Conservation (phyloP, 371 early-diverging fungal species). For the Lichtheimia hyalospora region DNA sequence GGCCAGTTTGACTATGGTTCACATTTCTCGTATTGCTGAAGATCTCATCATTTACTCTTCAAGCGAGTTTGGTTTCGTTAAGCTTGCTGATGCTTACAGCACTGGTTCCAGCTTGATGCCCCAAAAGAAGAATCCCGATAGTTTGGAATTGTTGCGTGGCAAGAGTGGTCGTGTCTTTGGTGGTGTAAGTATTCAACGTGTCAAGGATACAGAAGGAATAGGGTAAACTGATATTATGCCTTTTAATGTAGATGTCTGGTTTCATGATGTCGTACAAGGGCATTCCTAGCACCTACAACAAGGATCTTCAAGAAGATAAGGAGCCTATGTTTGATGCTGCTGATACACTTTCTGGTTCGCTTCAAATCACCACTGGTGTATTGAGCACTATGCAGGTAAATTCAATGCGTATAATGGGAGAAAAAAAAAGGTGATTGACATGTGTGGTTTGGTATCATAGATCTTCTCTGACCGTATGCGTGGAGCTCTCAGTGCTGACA, state of each 20-base stretch:
- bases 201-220: neutral
- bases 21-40: slow-evolving; percentile 90
- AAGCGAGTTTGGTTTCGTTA: slow-evolving; percentile 92
- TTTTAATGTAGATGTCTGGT: slow-evolving; percentile 69
- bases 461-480: slow-evolving; percentile 78
- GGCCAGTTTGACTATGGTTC: slow-evolving; percentile 85
- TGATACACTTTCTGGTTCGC: slow-evolving; percentile 83
- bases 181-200: slow-evolving; percentile 46
- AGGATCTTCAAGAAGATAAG: slow-evolving; percentile 98
- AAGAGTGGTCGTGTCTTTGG: slow-evolving; percentile 97
- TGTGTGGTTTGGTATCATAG: slow-evolving; percentile 19
- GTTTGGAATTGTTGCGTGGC: slow-evolving; percentile 93
- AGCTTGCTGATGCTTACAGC: slow-evolving; percentile 92
- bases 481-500: slow-evolving; percentile 80
- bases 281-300: slow-evolving; percentile 96
- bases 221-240: neutral
- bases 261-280: slow-evolving; percentile 98
- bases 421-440: neutral
- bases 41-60: slow-evolving; percentile 93
- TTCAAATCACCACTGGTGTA: slow-evolving; percentile 91
- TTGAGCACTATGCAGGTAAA: slow-evolving; percentile 81
- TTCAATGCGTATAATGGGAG: neutral
- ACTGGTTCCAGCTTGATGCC: slow-evolving; percentile 99
- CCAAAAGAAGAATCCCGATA: slow-evolving; percentile 98
- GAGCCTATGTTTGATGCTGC: slow-evolving; percentile 96